These are phyloP conservation scores for Scenedesmus sp. DNA, from an alignment of 163 green algal genomes.

Conservation along the genomic window DNA sequence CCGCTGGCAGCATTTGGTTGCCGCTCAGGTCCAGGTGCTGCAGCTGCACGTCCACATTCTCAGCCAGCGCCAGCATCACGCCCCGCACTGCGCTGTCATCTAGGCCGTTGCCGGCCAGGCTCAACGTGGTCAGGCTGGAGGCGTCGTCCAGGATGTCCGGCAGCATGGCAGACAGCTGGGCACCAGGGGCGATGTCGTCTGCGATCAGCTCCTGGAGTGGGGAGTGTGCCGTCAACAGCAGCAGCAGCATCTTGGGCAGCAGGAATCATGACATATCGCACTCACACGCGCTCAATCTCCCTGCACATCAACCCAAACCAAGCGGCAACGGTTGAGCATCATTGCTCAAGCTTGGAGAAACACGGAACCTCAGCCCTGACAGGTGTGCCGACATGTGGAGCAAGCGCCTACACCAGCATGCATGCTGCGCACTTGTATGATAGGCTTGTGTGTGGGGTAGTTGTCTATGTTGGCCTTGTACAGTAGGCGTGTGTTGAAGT, in stretches of 20 bases:
- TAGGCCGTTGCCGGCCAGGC: conserved; percentile 44
- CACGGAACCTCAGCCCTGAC: neutral
- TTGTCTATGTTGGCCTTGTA: conserved; percentile 7
- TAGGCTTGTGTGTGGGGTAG: conserved; percentile 42
- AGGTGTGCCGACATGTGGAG: neutral
- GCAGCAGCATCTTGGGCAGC: neutral
- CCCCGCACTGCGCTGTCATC: conserved; percentile 38
- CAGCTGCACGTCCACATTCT: conserved; percentile 28
- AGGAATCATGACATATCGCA: neutral
- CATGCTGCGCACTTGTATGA: conserved; percentile 33
- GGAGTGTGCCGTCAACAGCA: neutral
- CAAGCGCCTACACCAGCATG: neutral
- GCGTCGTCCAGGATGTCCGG: conserved; percentile 48
- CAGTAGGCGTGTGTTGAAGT: conserved; percentile 59
- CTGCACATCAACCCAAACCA: no score
- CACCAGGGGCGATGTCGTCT: conserved; percentile 42
- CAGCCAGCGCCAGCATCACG: conserved; percentile 39
- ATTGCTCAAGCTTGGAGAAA: no score
- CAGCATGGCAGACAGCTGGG: conserved; percentile 49
- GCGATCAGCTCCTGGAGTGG: conserved; percentile 44
- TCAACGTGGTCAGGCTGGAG: conserved; percentile 26
- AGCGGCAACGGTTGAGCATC: no score
- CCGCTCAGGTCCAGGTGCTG: conserved; percentile 49
- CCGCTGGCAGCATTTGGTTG: conserved; percentile 42
- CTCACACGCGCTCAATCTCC: no score